Conservation (phyloP, 257 asterid species). For the Rhazya stricta region DNA sequence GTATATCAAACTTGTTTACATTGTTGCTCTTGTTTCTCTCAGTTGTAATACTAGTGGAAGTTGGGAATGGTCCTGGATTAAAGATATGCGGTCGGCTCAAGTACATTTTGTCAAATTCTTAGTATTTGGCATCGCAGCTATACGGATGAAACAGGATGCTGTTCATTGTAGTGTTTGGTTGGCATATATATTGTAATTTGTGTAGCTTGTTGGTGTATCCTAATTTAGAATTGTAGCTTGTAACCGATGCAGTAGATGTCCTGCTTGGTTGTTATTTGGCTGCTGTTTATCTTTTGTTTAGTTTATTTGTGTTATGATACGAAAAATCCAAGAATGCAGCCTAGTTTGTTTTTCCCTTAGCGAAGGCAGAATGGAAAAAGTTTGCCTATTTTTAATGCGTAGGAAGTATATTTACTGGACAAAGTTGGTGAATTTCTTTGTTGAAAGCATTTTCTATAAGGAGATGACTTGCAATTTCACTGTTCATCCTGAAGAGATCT, state of each 20-base stretch:
- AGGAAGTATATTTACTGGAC: neutral
- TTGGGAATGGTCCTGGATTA: neutral
- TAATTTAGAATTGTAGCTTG: slow-evolving; percentile 14
- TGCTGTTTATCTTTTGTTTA: neutral
- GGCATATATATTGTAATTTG: slow-evolving; percentile 17
- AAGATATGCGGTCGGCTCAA: neutral
- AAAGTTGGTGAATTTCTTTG: neutral
- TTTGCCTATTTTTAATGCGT: neutral
- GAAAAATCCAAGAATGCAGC: neutral
- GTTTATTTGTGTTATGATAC: neutral
- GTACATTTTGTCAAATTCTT: slow-evolving; percentile 1
- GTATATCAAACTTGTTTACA: neutral
- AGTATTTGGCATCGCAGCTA: slow-evolving; percentile 4
- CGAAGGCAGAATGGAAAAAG: neutral
- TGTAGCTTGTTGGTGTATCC: slow-evolving; percentile 22
- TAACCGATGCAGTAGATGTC: slow-evolving; percentile 16
- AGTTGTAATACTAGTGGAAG: slow-evolving; percentile 10
- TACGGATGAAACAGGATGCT: slow-evolving; percentile 1
- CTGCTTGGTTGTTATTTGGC: slow-evolving; percentile 3
- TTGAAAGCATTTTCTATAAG: neutral
- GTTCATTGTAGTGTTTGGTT: neutral
- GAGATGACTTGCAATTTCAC: no score
- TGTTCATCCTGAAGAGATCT: neutral
- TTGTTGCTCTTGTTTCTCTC: neutral
- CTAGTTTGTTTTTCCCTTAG: neutral